These are phyloP conservation scores for Pseudocercospora musae DNA, from an alignment of 2,329 filamentous ascomycete species.

Conservation along the genomic window DNA sequence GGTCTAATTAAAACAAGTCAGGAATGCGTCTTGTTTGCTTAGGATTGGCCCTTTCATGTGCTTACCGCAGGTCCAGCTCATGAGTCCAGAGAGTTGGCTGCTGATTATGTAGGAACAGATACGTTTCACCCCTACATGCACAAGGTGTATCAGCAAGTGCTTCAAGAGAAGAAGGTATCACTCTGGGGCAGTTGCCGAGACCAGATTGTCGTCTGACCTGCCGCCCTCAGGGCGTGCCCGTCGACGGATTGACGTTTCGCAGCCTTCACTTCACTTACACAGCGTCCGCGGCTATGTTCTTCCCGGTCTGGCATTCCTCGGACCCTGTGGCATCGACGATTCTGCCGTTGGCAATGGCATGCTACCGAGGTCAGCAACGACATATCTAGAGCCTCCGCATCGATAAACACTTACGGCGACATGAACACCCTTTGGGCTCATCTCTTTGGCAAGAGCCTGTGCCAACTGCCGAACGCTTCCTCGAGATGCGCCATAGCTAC, in stretches of 20 bases:
- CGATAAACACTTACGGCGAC: constrained; percentile 39
- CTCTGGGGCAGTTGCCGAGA: too few relatives aligned
- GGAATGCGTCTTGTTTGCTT: not conserved
- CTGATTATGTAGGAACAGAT: not conserved
- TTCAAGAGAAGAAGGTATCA: not conserved
- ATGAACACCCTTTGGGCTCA: constrained; percentile 56
- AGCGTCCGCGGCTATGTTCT: constrained; percentile 57
- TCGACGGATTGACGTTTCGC: constrained; percentile 41
- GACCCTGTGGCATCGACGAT: constrained; percentile 51
- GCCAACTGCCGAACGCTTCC: constrained; percentile 54
- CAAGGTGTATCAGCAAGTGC: not conserved
- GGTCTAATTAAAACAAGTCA: not conserved
- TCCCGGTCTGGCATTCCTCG: constrained; percentile 48
- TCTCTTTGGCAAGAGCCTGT: constrained; percentile 55
- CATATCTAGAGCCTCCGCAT: not conserved
- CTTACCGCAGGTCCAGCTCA: not conserved
- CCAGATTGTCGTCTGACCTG: too few relatives aligned
- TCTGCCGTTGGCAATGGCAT: constrained; percentile 56
- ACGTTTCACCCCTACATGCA: not conserved
- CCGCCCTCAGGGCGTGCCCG: not conserved
- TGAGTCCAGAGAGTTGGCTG: not conserved
- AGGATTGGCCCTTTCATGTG: not conserved
- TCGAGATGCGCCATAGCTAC: constrained; percentile 54
- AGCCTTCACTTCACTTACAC: constrained; percentile 53
- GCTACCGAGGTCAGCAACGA: constrained; percentile 25